Base-by-base conservation (phyloP, 495 filamentous ascomycete genomes). In the Cetradonia linearis region DNA sequence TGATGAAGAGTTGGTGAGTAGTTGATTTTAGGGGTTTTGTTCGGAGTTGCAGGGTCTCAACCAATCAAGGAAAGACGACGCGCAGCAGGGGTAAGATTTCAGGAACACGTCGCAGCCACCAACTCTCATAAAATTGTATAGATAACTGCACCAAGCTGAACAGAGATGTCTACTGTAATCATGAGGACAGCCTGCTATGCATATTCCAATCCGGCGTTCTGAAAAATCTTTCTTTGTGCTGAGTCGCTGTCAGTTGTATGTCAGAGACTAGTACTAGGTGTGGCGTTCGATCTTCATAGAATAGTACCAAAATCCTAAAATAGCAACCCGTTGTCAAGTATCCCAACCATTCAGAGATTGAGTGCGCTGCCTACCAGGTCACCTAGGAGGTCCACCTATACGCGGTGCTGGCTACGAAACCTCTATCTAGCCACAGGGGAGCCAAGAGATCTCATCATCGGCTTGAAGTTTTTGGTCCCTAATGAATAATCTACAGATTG, bases 141-240 rank as follows among this genome's bases (percentile, higher is more conserved):
- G 50, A 36, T 20, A 18, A 11, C 2, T 54, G 10, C 16, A 34
- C n/a, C 10, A 31, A 54, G 10, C 2, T 25, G 50, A 20, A 20
- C 5, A 34, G n/a, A 31, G 31, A 36, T 8, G 5, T 54, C 9
- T 36, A 10, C 50, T 13, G 13, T 20, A n/a, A 31, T 54, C 5
- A 11, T 36, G 14, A 54, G 18, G n/a, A n/a, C 50, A 33, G 30
- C n/a, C 11, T 9, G 31, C 31, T 18, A 23, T 18, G 30, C n/a
- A 37, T 38, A n/a, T 30, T 46, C 46, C 11, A 42, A 53, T 60
- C 47, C 58, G 58, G 48, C 5, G 2, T 30, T 20, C 20, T 31
- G 18, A 16, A 28, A 34, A n/a, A n/a, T 40, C 30, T 2, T 33
- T 20, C 50, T 60, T 50, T 60, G 36, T 60, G 58, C 50, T 60